Base-by-base conservation (phyloP, 2,329 filamentous ascomycete genomes). In the Beauveria medogensis region DNA sequence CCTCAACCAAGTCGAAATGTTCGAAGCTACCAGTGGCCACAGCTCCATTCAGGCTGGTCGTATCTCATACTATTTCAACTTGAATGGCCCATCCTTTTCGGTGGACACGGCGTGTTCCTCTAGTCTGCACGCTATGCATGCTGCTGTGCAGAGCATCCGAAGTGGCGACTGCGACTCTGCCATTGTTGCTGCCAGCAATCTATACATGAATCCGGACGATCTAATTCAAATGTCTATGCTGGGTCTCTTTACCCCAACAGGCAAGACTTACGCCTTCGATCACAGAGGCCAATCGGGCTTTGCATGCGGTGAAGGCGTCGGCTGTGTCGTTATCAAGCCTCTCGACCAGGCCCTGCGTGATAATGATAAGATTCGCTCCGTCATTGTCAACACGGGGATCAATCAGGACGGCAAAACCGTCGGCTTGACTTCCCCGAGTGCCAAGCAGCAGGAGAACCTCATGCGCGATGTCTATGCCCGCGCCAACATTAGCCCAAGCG, bases 271-370 rank as follows among this genome's bases (percentile, higher is more conserved):
- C 55, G 80, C 80, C 44, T 65, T 67, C 37, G 63, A 73, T 65
- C 63, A 70, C 62, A 54, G 68, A 60, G 68, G 67, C 54, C 51
- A 68, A 65, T 65, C 34, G 44, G 86, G 86, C 0, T 89, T 85
- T 65, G 83, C 79, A 0, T 78, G 85, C 10, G 85, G 83, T 9
- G 85, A 88, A 65, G 85, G 83, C 4, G 77, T 80, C 22, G 82
- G 75, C 7, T 75, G 80, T 55, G 65, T 88, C 3, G 68, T 86
- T 12, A 68, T 88, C 14, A 87, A 87, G 71, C 78, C 76, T 1
- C 73, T 87, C 0, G 75, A 78, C 40, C 75, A 81, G 62, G 84
- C 84, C 2, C 67, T 84, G 26, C 71, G 68, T 47, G 82, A 84
- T 63, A 80, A 80, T 26, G 83, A 87, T 66, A 74, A 77, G 2